Conservation (phyloP, 176 grass and related monocot genomes). For the Musa schizocarpa region DNA sequence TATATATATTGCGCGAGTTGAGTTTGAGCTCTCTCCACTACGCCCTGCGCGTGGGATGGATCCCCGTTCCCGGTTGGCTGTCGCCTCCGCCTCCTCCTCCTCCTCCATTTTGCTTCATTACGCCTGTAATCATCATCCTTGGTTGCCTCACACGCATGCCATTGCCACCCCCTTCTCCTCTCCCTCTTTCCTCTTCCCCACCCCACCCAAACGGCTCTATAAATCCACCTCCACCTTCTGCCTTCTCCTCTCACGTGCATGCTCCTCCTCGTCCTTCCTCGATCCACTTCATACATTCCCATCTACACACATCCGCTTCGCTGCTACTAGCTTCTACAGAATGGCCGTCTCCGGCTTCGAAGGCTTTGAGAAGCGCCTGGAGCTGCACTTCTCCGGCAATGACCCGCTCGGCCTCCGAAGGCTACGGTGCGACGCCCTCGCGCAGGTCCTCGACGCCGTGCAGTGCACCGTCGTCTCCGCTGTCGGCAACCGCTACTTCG, state of each 20-base stretch:
- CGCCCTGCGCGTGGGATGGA: neutral
- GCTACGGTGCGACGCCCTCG: conserved; percentile 10
- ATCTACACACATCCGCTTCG: neutral
- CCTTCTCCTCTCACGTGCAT: neutral
- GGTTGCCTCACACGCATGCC: conserved; percentile 25
- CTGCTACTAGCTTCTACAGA: no score
- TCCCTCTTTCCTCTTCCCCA: neutral
- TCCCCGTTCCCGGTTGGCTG: conserved; percentile 1
- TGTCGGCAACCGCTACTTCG: conserved; percentile 19
- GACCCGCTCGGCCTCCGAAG: conserved; percentile 23
- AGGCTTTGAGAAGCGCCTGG: conserved; percentile 43
- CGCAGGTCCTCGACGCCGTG: conserved; percentile 19
- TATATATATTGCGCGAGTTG: neutral
- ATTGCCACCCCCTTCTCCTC: neutral
- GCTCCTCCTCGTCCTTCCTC: neutral
- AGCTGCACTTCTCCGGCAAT: conserved; percentile 23
- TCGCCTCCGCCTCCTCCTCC: neutral
- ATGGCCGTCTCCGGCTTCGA: conserved; percentile 33
- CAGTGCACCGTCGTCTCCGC: conserved; percentile 44
- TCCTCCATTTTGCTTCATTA: conserved; percentile 4
- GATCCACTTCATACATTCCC: neutral
- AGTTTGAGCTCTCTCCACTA: conserved; percentile 5
- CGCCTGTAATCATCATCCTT: conserved; percentile 31
- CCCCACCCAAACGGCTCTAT: neutral
- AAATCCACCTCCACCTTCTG: neutral